Evolutionary conservation across 148 eudicot species (phyloP).

Genomic region (Spergularia marina): DNA sequence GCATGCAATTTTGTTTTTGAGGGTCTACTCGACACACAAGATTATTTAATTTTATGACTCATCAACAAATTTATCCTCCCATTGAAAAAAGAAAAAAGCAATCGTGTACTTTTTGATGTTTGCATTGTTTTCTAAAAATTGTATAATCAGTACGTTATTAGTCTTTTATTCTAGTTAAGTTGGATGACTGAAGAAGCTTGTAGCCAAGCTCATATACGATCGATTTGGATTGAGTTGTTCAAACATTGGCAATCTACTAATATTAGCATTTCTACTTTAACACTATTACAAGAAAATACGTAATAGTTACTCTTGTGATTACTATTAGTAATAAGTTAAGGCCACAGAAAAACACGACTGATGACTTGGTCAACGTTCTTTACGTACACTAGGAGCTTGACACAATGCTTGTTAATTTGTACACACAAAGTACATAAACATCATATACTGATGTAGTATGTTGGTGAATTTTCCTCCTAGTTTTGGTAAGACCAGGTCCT

Average conservation of each 20-base stretch:
- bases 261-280: not conserved
- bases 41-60: no score
- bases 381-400: constrained; percentile 17
- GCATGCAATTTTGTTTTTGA: no score
- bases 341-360: constrained; percentile 2
- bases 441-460: no score
- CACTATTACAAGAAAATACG: not conserved
- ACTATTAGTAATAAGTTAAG: not conserved
- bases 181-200: not conserved
- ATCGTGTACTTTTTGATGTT: no score
- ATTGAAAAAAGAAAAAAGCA: no score
- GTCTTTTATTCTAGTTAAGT: not conserved
- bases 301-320: constrained; percentile 15
- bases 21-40: no score
- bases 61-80: no score
- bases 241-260: not conserved
- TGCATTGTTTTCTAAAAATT: no score
- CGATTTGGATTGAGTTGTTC: not conserved
- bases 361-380: constrained; percentile 8
- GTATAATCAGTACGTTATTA: no score
- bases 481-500: no score
- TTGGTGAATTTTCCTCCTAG: no score
- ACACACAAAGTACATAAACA: not conserved
- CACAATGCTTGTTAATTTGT: not conserved
- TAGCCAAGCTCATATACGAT: not conserved